Evolutionary conservation across 352 stramenopile genomes (phyloP).

Genomic region (Phytophthora citrophthora): DNA sequence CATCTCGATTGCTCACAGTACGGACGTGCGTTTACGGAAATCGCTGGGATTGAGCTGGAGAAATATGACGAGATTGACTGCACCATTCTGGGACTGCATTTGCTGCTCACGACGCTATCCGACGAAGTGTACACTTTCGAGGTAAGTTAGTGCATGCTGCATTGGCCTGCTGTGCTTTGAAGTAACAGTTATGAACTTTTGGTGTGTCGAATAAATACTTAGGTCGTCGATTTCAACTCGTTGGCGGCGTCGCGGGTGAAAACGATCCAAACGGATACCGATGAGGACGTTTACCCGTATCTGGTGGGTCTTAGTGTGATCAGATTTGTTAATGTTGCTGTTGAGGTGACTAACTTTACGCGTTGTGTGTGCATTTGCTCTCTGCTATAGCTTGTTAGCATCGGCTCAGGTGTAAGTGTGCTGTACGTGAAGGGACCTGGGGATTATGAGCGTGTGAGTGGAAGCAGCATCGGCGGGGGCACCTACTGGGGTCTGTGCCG

Average conservation of each 20-base stretch:
- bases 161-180: not conserved
- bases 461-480: conserved; percentile 97
- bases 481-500: conserved; percentile 99
- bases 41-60: conserved; percentile 83
- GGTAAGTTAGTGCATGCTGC: conserved; percentile 38
- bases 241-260: conserved; percentile 79
- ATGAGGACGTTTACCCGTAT: conserved; percentile 88
- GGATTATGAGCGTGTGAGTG: conserved; percentile 97
- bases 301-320: conserved; percentile 47
- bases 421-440: conserved; percentile 93
- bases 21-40: conserved; percentile 65
- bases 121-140: conserved; percentile 99
- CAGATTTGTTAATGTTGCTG: not conserved
- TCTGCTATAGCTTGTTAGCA: conserved; percentile 92
- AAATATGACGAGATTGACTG: conserved; percentile 96
- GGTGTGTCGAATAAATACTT: not conserved
- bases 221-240: conserved; percentile 85
- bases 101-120: conserved; percentile 94
- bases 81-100: conserved; percentile 97
- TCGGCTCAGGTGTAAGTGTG: conserved; percentile 98
- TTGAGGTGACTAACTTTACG: not conserved
- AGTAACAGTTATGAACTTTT: not conserved
- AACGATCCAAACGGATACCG: conserved; percentile 75
- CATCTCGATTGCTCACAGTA: conserved; percentile 50
- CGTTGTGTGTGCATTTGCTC: not conserved